Evolutionary conservation across 1,284 basidiomycete genomes (phyloP).

Genomic region (Cryptococcus sp.): DNA sequence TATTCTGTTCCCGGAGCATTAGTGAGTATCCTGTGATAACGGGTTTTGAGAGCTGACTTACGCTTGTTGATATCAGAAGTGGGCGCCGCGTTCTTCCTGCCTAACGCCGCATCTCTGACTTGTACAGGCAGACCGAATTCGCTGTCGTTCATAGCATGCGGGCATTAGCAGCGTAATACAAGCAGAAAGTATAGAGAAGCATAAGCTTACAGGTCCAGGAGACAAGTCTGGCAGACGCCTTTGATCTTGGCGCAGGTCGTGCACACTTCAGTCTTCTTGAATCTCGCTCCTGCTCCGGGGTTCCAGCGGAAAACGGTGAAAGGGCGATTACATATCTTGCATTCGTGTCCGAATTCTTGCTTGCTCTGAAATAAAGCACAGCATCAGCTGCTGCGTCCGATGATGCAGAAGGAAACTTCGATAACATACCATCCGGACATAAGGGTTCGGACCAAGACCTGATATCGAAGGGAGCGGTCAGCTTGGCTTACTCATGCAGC

Average conservation of each 20-base stretch:
- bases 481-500: not conserved
- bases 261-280: conserved; percentile 97
- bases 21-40: not conserved
- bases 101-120: conserved; percentile 93
- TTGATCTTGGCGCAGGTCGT: conserved; percentile 99
- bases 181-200: not conserved
- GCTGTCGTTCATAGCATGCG: conserved; percentile 18
- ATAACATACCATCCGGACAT: conserved; percentile 81
- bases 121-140: conserved; percentile 96
- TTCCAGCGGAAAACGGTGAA: conserved; percentile 99
- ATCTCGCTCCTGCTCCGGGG: conserved; percentile 85
- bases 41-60: conserved; percentile 24
- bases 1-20: conserved; percentile 62
- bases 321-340: conserved; percentile 83
- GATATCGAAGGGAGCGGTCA: conserved; percentile 22
- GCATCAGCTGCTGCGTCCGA: not conserved
- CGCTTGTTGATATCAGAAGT: conserved; percentile 89
- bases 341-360: conserved; percentile 92
- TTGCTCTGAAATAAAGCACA: conserved; percentile 66
- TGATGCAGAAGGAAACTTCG: not conserved
- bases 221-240: conserved; percentile 97
- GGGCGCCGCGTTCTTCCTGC: conserved; percentile 81
- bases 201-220: conserved; percentile 71
- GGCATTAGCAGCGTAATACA: conserved; percentile 12
- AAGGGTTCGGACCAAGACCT: conserved; percentile 86